Percentiles rank a stretch among this genome's conserved stretches.
Conservation (phyloP, 1,139 yeast genomes). For the Protomyces inundatus region DNA sequence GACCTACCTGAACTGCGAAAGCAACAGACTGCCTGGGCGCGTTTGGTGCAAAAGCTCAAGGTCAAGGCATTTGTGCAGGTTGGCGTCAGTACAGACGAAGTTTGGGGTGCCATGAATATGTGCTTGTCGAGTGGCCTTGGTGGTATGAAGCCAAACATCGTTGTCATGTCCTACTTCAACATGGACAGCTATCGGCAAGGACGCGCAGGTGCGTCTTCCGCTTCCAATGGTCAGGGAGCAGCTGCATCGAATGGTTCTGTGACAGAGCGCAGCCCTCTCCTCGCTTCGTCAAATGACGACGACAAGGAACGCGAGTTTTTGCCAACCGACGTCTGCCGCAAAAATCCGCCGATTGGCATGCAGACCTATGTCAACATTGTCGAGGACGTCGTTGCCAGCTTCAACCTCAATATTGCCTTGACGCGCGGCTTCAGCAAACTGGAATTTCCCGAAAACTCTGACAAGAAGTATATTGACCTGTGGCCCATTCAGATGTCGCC, state of each 20-base stretch:
- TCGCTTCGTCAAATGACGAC: constrained; percentile 2
- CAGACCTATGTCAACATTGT: constrained; percentile 87
- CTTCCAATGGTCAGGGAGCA: background rate
- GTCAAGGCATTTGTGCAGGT: constrained; percentile 92
- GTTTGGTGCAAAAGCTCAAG: constrained; percentile 66
- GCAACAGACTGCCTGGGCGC: constrained; percentile 77
- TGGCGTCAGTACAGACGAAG: constrained; percentile 76
- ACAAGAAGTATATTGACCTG: constrained; percentile 60
- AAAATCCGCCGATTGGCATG: constrained; percentile 63
- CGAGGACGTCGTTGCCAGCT: constrained; percentile 74
- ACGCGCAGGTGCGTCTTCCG: background rate
- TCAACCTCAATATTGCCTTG: constrained; percentile 88
- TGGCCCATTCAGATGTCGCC: constrained; percentile 97
- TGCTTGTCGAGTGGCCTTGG: constrained; percentile 90
- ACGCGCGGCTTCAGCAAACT: constrained; percentile 76
- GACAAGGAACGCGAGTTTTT: constrained; percentile 37
- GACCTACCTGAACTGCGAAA: constrained; percentile 62
- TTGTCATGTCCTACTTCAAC: constrained; percentile 83
- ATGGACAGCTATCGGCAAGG: constrained; percentile 29
- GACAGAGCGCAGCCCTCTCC: background rate
- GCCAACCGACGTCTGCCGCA: constrained; percentile 78
- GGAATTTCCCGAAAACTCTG: constrained; percentile 47
- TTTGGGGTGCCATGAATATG: constrained; percentile 96
- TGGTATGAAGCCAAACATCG: constrained; percentile 94
- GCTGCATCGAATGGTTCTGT: background rate